phyloP scores from a whole-genome alignment of 225 moss, liverwort and hornwort species.

The Takakia lepidozioides region DNA sequence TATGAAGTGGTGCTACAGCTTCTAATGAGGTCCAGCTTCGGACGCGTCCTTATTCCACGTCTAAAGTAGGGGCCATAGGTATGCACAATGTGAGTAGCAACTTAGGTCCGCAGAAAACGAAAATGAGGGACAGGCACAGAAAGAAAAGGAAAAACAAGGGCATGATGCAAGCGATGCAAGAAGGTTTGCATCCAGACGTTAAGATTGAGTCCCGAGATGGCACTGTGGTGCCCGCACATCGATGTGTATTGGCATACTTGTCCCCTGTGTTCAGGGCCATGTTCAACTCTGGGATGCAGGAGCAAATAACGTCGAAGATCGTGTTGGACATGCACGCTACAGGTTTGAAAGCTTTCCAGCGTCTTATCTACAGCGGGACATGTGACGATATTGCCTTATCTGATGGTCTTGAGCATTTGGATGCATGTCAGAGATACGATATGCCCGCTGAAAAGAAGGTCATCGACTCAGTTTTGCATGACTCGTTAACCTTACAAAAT shows the following conservation, averaged over 20 bases:
- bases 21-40: too few species aligned
- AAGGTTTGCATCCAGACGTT: too few species aligned
- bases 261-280: constrained; percentile 8
- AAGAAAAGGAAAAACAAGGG: too few species aligned
- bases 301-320: constrained; percentile 3
- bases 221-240: too few species aligned
- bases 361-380: constrained; percentile 2
- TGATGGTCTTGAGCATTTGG: constrained; percentile 3
- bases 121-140: too few species aligned
- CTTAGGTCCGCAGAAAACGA: too few species aligned
- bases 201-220: too few species aligned
- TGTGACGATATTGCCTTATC: background rate
- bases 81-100: too few species aligned
- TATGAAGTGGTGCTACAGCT: too few species aligned
- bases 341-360: constrained; percentile 4
- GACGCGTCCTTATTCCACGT: too few species aligned
- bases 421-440: constrained; percentile 7
- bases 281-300: constrained; percentile 6
- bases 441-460: constrained; percentile 1
- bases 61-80: too few species aligned
- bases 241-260: constrained; percentile 7
- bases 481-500: constrained; percentile 1
- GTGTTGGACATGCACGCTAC: constrained; percentile 3
- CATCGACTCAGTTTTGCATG: constrained; percentile 1
- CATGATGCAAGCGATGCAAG: too few species aligned